Evolutionary conservation across 164 flowering plant genomes (phyloP), one percentile per base, ranked within the genome.

Genomic region (Berberis thunbergii): DNA sequence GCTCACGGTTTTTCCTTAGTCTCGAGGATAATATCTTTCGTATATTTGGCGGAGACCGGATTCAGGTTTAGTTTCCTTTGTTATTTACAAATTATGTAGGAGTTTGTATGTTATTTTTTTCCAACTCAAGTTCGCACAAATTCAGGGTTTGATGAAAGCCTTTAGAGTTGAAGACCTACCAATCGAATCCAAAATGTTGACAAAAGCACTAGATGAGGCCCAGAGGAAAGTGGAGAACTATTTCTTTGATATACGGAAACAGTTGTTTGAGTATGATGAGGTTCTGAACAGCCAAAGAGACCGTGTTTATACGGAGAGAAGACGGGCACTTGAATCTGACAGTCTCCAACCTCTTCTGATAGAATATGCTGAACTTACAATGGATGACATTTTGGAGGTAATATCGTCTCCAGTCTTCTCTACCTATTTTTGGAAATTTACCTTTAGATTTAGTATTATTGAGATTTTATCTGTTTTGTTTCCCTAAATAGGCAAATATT

Each of bases 251-350:
- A 94, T 90, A 62, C 73, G 98, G 54, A 94, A 94, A 78, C 96
- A 94, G 67, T 74, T 94, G 55, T 94, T 90, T 72, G 98, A 94
- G 83, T 94, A 71, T 75, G 98, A 94, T 77, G 98, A 94, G 67
- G 98, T 94, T 46, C 64, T 94, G 60, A 94, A 94, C 78, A 94
- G 98, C 79, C 98, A 94, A 79, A 87, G 99, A 78, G 99, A 94
- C 62, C 95, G 99, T 64, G 88, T 94, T 2, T 94, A 94, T 77
- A 80, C 96, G 26, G 99, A 94, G 79, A 83, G 97, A 81, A 87
- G 96, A 65, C 83, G 98, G 66, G 98, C 98, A 53, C 92, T 94
- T 65, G 75, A 83, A 75, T 86, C 98, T 61, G 93, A 90, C 64
- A 79, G 78, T 66, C 85, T 94, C 41, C 86, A 90, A 69, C 70